phyloP scores from a whole-genome alignment of 129 eudicot species.

The Flaveria robusta region DNA sequence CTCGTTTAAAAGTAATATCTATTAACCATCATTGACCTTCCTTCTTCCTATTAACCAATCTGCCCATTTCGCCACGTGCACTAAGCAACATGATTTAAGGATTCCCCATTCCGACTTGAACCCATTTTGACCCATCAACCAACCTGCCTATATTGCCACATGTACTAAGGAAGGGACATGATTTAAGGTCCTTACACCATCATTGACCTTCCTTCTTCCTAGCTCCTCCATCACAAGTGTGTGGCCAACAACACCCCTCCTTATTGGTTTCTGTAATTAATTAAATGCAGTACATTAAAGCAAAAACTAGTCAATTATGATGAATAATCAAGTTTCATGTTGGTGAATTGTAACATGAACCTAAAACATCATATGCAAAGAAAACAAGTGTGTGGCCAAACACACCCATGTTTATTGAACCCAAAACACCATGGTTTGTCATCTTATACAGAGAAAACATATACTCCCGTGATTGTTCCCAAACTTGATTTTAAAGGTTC shows the following conservation, averaged over 20 bases:
- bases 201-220: conserved; percentile 69
- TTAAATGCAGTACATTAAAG: not conserved
- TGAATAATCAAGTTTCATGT: not conserved
- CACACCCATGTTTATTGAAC: not conserved
- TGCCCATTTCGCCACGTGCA: not conserved
- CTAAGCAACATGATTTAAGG: not conserved
- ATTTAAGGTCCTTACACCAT: conserved; percentile 57
- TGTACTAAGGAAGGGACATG: not conserved
- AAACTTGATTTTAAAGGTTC: not conserved
- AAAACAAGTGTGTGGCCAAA: no score
- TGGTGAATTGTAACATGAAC: not conserved
- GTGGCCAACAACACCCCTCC: conserved; percentile 79
- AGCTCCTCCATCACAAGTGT: conserved; percentile 84
- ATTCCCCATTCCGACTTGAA: not conserved
- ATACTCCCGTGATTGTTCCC: not conserved
- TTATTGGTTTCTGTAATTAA: conserved; percentile 74
- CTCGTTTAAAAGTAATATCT: no score
- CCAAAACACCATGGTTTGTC: not conserved
- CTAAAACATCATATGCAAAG: not conserved
- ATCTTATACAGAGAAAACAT: not conserved
- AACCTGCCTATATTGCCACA: not conserved
- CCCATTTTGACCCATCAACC: not conserved
- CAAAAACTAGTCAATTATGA: not conserved
- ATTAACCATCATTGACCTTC: no score
- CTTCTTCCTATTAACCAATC: no score